A percentile compares a stretch with the other conserved stretches of the same genome.
These are phyloP conservation scores for Phanerochaete sordida DNA, from an alignment of 768 basidiomycete species.

Conservation along the genomic window DNA sequence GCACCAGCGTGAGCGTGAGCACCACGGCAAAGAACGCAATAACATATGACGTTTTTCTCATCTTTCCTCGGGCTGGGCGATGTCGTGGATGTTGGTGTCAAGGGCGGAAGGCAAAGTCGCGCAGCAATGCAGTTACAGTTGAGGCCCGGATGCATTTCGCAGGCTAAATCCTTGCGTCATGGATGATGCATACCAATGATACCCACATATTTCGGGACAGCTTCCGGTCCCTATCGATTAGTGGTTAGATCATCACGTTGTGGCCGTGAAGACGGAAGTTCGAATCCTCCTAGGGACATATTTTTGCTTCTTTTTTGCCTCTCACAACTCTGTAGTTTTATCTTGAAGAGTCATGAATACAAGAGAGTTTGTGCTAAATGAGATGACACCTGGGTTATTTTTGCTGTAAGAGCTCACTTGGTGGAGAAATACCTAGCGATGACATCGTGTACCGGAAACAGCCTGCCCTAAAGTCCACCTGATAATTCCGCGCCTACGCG, in stretches of 20 bases:
- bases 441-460: too few species aligned
- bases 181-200: background rate
- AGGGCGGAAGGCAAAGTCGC: background rate
- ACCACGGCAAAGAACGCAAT: conserved; percentile 57
- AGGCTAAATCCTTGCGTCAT: too few species aligned
- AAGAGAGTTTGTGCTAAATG: too few species aligned
- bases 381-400: too few species aligned
- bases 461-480: too few species aligned
- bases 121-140: background rate
- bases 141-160: background rate
- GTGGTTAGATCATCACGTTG: conserved; percentile 44
- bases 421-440: too few species aligned
- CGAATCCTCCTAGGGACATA: conserved; percentile 35
- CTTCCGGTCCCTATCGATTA: conserved; percentile 37
- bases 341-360: too few species aligned
- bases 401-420: too few species aligned
- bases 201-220: too few species aligned
- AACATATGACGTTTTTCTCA: conserved; percentile 71
- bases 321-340: too few species aligned
- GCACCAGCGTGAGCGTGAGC: conserved; percentile 47
- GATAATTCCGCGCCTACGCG: too few species aligned
- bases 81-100: background rate
- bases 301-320: conserved; percentile 9
- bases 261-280: conserved; percentile 41
- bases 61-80: conserved; percentile 20